Conservation (phyloP, 2,329 filamentous ascomycete genomes). For the Rhytidhysteron rufulum region DNA sequence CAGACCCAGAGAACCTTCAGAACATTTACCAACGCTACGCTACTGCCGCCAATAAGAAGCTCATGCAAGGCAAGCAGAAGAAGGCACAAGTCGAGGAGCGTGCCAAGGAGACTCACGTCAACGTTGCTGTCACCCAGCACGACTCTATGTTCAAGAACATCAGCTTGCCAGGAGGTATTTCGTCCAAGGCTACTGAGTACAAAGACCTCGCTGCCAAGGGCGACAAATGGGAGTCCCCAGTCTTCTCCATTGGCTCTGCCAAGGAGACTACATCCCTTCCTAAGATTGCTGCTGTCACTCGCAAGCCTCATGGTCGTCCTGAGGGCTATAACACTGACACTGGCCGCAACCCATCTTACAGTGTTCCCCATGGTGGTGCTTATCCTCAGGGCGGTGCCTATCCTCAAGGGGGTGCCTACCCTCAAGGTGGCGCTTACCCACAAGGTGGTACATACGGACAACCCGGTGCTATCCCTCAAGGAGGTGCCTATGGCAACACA, state of each 20-base stretch:
- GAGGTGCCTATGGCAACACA: constrained; percentile 12
- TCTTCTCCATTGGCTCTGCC: constrained; percentile 83
- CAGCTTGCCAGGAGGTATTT: constrained; percentile 80
- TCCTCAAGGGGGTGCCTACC: constrained; percentile 14
- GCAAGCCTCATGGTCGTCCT: constrained; percentile 55
- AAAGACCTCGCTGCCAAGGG: constrained; percentile 82
- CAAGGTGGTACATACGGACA: constrained; percentile 9
- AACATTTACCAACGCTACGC: constrained; percentile 88
- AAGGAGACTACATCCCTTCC: constrained; percentile 71
- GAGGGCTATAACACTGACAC: constrained; percentile 28
- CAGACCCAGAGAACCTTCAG: constrained; percentile 66
- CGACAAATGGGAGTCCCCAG: constrained; percentile 88
- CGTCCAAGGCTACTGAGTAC: constrained; percentile 91
- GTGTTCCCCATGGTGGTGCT: constrained; percentile 25
- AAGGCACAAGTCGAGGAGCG: constrained; percentile 51
- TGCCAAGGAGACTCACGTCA: constrained; percentile 67
- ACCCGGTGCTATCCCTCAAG: constrained; percentile 5
- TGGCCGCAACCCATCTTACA: constrained; percentile 13
- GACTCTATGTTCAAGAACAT: constrained; percentile 92
- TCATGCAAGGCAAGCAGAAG: constrained; percentile 76
- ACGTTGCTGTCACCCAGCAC: constrained; percentile 79
- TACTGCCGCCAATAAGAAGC: constrained; percentile 67
- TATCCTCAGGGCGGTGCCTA: constrained; percentile 4
- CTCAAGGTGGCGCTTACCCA: constrained; percentile 6
- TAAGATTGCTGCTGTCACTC: constrained; percentile 47